Base-by-base conservation (phyloP, 148 eudicot species). In the Cornus florida region DNA sequence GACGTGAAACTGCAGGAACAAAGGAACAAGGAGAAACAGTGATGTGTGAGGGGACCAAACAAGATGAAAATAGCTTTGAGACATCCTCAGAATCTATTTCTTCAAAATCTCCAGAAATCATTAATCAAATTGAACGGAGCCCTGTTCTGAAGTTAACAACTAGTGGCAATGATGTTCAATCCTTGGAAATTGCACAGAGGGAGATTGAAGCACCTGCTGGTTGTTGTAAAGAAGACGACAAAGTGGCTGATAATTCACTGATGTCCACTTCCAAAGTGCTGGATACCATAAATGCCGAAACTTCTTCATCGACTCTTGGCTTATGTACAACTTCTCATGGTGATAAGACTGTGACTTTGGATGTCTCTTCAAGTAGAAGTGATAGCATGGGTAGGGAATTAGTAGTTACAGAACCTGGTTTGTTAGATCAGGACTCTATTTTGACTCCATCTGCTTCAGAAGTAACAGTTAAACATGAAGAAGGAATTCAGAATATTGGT, bases 341-440 rank as follows among this genome's bases (percentile, higher is more conserved):
- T 77, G 74, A 79, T 77, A 70, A 79, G 80, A 32, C 48, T 50
- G 83, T 78, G 14, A 75, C 74, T 53, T 81, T 67, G 72, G 77
- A 67, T 56, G n/a, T 53, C 53, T 75, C 70, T 70, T 43, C 31
- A 70, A 82, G 75, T 70, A 41, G 69, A 38, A 31, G 81, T 32
- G 83, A 66, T 74, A 72, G 74, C 77, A 46, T 78, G 46, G 79
- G 71, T 31, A 70, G 76, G 24, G 89, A 84, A 38, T 17, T n/a
- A 56, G 82, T 78, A 82, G 75, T 69, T n/a, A 57, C 81, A 62
- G 79, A 86, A 66, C 69, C 80, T 78, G 67, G 22, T 72, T 24
- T 79, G 71, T 46, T 81, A 59, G 88, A 82, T 62, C 69, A 78
- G 78, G 90, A 81, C 72, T 74, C 85, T 79, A 78, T 69, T 79